These are phyloP conservation scores for Ogataea paraovalis DNA, from an alignment of 805 yeast genomes.

Conservation along the genomic window DNA sequence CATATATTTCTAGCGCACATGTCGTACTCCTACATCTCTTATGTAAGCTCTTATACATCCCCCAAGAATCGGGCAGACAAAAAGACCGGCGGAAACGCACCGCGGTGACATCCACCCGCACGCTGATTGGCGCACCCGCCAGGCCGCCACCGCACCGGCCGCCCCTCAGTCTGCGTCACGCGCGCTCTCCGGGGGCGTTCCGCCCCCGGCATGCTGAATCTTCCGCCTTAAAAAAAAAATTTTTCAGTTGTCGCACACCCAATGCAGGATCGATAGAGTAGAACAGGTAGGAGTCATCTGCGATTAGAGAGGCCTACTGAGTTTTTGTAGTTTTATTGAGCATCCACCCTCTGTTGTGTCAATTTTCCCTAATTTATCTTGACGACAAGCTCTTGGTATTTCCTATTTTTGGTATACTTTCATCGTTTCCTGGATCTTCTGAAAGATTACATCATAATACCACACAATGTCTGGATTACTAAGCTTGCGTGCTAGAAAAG, in stretches of 20 bases:
- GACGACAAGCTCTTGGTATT: too few relatives aligned
- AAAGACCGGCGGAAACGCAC: too few relatives aligned
- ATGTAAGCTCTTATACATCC: too few relatives aligned
- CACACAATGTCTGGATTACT: conserved; percentile 2
- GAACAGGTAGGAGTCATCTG: background rate
- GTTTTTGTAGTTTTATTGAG: background rate
- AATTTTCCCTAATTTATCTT: too few relatives aligned
- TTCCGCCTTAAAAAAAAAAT: too few relatives aligned
- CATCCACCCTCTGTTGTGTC: too few relatives aligned
- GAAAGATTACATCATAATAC: background rate
- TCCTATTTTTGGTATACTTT: too few relatives aligned
- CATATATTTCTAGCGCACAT: too few relatives aligned
- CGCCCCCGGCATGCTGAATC: too few relatives aligned
- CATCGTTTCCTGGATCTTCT: too few relatives aligned
- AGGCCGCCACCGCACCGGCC: background rate
- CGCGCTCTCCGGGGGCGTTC: conserved; percentile 1
- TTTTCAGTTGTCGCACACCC: conserved; percentile 1
- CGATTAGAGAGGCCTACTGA: background rate
- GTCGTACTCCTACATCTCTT: too few relatives aligned
- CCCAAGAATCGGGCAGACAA: too few relatives aligned
- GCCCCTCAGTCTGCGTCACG: background rate
- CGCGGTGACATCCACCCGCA: background rate
- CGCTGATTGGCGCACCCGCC: background rate
- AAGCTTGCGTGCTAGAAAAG: background rate
- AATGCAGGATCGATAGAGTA: background rate